Evolutionary conservation across 2,329 filamentous ascomycete species (phyloP), one percentile per base, ranked within the genome.

Genomic region (Monilinia fructicola): DNA sequence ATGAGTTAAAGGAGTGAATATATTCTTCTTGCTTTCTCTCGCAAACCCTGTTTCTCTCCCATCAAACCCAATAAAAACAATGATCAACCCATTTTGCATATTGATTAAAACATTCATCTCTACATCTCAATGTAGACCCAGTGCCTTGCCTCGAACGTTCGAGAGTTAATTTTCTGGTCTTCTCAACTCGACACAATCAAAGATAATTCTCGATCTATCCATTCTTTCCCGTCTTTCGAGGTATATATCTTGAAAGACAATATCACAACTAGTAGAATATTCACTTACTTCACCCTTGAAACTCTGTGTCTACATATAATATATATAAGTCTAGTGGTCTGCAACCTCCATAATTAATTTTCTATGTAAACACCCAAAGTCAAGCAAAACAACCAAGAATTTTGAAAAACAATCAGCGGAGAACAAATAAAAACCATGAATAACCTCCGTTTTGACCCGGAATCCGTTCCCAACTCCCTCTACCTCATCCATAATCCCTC

Each of bases 401-500:
- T 31, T 31, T 28, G 11, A 1, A 7, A 35, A 35, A 35, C 1
- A 35, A 35, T 12, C 26, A 11, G 2, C 40, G 28, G 16, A 16
- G 1, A 42, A 40, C 38, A 14, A 42, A 16, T 2, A 59, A n/a
- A 3, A 50, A 14, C n/a, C 28, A 60, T 60, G 58, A 2, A 50
- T 7, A 35, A 26, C 14, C 28, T 60, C 1, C 56, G 56, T 14
- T 7, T 12, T 16, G 28, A 7, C 18, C 56, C 44, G 1, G 5
- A 38, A 6, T 9, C 38, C 14, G 58, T 60, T 26, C 58, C 58
- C 1, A 7, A 50, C 1, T 38, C 28, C 16, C 44, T 60, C 31
- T 60, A 50, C 44, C 23, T 60, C n/a, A 31, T 60, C 12, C 58
- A 50, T n/a, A 28, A 60, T 11, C 44, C 58, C 9, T 50, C 58